Evolutionary conservation across 1,139 yeast species (phyloP), one percentile per base, ranked within the genome.

Genomic region (Sugiyamaella xylanicola): DNA sequence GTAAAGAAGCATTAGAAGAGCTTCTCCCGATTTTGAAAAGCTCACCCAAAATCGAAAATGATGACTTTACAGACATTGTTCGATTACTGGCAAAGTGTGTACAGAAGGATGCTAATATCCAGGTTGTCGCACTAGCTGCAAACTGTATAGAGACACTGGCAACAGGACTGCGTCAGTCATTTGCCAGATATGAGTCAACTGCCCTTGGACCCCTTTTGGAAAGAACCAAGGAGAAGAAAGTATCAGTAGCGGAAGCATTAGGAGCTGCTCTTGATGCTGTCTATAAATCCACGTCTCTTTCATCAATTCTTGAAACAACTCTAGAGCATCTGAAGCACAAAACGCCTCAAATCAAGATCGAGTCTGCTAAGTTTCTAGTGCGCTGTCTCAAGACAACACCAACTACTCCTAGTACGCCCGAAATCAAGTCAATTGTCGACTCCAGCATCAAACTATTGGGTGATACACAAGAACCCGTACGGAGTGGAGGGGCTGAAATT

Each of bases 161-260:
- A 0, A 79, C 77, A 42, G 97, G 96, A 0, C 75, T 92, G 51
- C 79, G 86, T 51, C 62, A 67, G 1, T 71, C 75, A 27, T 85
- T 87, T 72, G 75, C 76, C 48, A 77, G 74, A 61, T 90, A 89
- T 68, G 79, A 78, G 48, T 61, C 76, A 0, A 65, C 79, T 1
- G 77, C 90, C 1, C 72, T 90, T 15, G 73, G 75, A 0, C 86
- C 95, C 0, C 73, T 88, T 60, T 73, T 93, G 46, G 97, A 91
- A 61, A 79, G 97, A 64, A 82, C 90, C 13, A 92, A 91, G 67
- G 99, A 93, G 69, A 90, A 88, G 74, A 93, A 93, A 66, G 85
- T 82, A 13, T 75, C 86, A 1, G 95, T 90, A 0, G 77, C 88
- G 1, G 90, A 84, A 35, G 87, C 95, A 0, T 75, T 93, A 29